Percentiles rank a stretch among this genome's conserved stretches.
Conservation (phyloP, 2,329 filamentous ascomycete species). For the Exophiala sideris region DNA sequence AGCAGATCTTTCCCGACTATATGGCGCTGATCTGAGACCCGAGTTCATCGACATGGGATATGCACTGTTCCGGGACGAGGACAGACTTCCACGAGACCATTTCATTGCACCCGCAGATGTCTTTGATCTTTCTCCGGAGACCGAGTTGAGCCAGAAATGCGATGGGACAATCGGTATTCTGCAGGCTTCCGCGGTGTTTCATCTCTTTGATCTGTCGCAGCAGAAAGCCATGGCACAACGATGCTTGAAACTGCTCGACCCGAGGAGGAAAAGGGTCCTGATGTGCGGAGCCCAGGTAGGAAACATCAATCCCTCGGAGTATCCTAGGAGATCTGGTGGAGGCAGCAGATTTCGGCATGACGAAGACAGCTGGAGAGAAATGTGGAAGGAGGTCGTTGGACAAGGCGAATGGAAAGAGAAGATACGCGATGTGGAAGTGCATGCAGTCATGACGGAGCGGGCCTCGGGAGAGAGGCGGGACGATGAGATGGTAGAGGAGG, state of each 20-base stretch:
- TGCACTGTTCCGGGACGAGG: constrained; percentile 41
- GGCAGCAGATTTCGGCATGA: constrained; percentile 33
- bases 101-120: constrained; percentile 38
- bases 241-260: constrained; percentile 21
- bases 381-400: constrained; percentile 55
- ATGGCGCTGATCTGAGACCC: constrained; percentile 31
- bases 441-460: constrained; percentile 12
- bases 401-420: constrained; percentile 28
- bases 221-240: constrained; percentile 31
- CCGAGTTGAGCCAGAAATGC: constrained; percentile 19
- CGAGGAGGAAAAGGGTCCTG: constrained; percentile 14
- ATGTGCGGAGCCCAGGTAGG: constrained; percentile 30
- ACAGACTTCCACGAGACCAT: constrained; percentile 32
- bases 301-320: constrained; percentile 23
- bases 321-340: constrained; percentile 14
- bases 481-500: not conserved
- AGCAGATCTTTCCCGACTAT: constrained; percentile 46
- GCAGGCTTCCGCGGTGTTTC: constrained; percentile 40
- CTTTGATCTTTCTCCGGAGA: constrained; percentile 26
- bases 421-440: constrained; percentile 26
- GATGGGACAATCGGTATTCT: constrained; percentile 35
- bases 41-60: constrained; percentile 42
- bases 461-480: not conserved
- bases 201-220: constrained; percentile 39
- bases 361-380: constrained; percentile 47